phyloP scores from a whole-genome alignment of 176 grass and related monocot genomes.

The Chrysopogon serrulatus region DNA sequence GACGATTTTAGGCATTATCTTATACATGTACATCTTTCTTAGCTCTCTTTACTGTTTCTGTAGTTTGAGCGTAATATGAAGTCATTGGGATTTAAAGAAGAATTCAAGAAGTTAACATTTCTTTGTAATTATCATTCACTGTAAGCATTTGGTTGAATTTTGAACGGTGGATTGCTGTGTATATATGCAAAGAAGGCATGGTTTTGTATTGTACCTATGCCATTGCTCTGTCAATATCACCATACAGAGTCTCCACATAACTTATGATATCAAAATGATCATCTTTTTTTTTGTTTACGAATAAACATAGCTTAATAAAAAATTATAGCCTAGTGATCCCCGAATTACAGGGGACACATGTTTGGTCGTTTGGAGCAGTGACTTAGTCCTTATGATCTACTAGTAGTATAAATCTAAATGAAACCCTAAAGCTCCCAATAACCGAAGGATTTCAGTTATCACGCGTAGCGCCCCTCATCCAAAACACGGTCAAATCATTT shows the following conservation, averaged over 20 bases:
- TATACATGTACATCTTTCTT: not conserved
- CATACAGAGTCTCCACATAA: not conserved
- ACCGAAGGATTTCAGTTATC: not conserved
- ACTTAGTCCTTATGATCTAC: not conserved
- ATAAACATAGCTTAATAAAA: not conserved
- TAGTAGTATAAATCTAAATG: not conserved
- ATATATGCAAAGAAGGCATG: not conserved
- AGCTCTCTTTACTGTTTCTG: not conserved
- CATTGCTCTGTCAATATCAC: not conserved
- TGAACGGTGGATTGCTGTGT: not conserved
- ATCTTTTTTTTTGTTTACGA: not conserved
- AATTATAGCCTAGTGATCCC: not conserved
- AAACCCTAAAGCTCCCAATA: not conserved
- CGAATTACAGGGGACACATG: not conserved
- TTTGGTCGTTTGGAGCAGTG: not conserved
- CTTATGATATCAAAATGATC: not conserved
- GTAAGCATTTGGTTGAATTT: not conserved
- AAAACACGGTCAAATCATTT: not conserved
- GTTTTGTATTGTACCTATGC: not conserved
- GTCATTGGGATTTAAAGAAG: conserved; percentile 5
- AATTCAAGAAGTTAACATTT: not conserved
- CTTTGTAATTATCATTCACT: not conserved
- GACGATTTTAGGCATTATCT: not conserved
- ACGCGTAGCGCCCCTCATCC: not conserved
- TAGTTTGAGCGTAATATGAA: not conserved